Evolutionary conservation across 352 stramenopile species (phyloP).

Genomic region (Pythium volutum): DNA sequence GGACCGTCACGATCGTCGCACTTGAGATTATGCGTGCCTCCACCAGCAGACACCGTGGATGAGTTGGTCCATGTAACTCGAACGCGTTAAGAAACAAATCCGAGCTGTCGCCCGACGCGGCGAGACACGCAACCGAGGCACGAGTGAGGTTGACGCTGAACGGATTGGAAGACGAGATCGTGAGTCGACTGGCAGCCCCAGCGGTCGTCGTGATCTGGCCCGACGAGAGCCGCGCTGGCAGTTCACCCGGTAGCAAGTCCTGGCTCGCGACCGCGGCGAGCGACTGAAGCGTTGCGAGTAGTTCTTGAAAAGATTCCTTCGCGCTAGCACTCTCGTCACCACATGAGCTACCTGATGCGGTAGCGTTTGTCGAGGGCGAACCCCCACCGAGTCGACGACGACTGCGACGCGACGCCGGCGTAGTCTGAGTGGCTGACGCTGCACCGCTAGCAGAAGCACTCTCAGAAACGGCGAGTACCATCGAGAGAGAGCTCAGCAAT

Average conservation of each 20-base stretch:
- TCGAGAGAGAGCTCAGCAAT: conserved; percentile 44
- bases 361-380: not conserved
- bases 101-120: conserved; percentile 1
- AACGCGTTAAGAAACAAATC: conserved; percentile 55
- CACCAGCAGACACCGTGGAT: conserved; percentile 43
- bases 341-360: not conserved
- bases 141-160: conserved; percentile 49
- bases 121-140: conserved; percentile 39
- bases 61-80: conserved; percentile 30
- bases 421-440: not conserved
- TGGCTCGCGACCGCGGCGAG: conserved; percentile 51
- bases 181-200: conserved; percentile 28
- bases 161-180: not conserved
- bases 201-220: conserved; percentile 35
- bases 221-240: conserved; percentile 27
- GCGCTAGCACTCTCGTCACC: conserved; percentile 21
- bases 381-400: conserved; percentile 1
- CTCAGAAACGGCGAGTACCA: conserved; percentile 29
- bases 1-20: conserved; percentile 42
- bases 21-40: conserved; percentile 39
- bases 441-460: not conserved
- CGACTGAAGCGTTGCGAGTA: conserved; percentile 48
- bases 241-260: conserved; percentile 41
- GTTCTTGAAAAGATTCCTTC: conserved; percentile 27
- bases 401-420: not conserved